Evolutionary conservation across 192 early-diverging fungal genomes (phyloP), one percentile per base, ranked within the genome.

Genomic region (Coemansia aciculifera): DNA sequence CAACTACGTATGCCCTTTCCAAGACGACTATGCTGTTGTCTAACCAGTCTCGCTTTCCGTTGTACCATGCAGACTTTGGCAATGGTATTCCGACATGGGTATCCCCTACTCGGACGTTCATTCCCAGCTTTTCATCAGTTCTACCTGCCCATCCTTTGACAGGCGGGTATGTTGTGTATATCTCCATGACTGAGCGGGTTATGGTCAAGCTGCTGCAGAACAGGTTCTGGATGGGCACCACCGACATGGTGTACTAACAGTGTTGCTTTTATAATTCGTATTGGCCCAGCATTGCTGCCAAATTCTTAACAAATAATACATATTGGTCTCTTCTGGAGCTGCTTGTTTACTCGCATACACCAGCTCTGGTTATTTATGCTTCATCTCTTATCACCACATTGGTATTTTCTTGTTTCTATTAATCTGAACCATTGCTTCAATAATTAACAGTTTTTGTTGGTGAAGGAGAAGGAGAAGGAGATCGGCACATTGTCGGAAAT

Each of bases 51-150:
- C 63, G 74, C 9, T 62, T 75, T 21, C 7, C 48, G 32, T 40
- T 67, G 12, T 75, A 75, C 63, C 11, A 51, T 0, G 49, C 49
- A 9, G 74, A 75, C 59, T 75, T 75, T 75, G 74, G 68, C 10
- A 54, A 52, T 23, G 68, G 62, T 2, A 46, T 52, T 17, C 73
- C 73, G 3, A 34, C 23, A 21, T 70, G 63, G 56, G 68, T 75
- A 5, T 48, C 64, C 40, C 67, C 73, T 5, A 49, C 21, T 23
- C n/a, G 4, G 48, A 49, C 19, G 48, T 49, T 49, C 1, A 23
- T 19, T 19, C 19, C 48, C 42, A 49, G 21, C 5, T 23, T 49
- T 49, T 19, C 48, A 5, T 49, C 19, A 63, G 37, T 21, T 31
- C 3, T 56, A 29, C 52, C 52, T 12, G 29, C 27, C 4, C 69